phyloP scores from a whole-genome alignment of 805 yeast genomes.

The Yamadazyma endophytica region DNA sequence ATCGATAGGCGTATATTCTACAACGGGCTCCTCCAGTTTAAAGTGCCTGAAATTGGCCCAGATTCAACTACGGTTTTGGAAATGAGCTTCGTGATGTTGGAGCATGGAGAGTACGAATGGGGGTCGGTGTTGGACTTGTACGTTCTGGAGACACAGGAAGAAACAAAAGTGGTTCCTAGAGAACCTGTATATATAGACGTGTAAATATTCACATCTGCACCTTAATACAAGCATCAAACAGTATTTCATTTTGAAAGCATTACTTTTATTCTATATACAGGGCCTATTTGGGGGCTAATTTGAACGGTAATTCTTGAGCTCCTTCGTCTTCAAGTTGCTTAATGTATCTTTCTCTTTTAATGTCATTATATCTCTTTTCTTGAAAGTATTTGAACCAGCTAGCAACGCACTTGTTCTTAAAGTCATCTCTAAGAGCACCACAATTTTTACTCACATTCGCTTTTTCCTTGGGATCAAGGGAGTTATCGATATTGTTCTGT shows the following conservation, averaged over 20 bases:
- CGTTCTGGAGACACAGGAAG: conserved; percentile 7
- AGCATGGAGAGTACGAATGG: conserved; percentile 81
- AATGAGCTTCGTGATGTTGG: conserved; percentile 62
- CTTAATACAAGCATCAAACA: background rate
- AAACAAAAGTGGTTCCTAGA: conserved; percentile 18
- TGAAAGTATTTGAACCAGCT: conserved; percentile 90
- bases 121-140: conserved; percentile 39
- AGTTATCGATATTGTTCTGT: conserved; percentile 60
- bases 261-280: background rate
- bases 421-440: conserved; percentile 49
- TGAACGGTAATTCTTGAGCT: conserved; percentile 38
- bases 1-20: conserved; percentile 57
- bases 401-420: conserved; percentile 72
- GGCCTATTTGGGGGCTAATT: conserved; percentile 21
- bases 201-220: background rate
- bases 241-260: background rate
- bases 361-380: conserved; percentile 79
- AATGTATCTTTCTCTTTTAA: conserved; percentile 63
- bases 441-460: conserved; percentile 53
- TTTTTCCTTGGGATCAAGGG: conserved; percentile 52
- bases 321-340: conserved; percentile 70
- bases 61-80: conserved; percentile 39
- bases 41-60: conserved; percentile 41
- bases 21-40: conserved; percentile 69
- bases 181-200: conserved; percentile 30